phyloP scores from a whole-genome alignment of 2,329 filamentous ascomycete species.

The Nigrograna mackinnonii region DNA sequence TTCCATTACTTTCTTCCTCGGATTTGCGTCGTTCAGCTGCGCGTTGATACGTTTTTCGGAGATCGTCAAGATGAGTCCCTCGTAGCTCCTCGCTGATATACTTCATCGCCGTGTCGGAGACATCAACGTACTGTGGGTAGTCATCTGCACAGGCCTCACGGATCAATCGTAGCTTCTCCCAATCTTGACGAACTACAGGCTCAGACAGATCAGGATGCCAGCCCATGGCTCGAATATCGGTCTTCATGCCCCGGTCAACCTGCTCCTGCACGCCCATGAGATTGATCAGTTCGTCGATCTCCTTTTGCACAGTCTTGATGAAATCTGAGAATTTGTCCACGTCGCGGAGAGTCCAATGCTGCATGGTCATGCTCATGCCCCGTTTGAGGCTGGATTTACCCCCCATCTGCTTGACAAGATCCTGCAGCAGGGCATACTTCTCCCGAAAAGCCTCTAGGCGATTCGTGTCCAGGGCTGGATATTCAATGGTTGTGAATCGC shows the following conservation, averaged over 20 bases:
- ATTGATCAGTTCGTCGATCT: slow-evolving; percentile 49
- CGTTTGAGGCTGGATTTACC: slow-evolving; percentile 36
- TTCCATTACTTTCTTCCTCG: slow-evolving; percentile 18
- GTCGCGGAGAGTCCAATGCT: slow-evolving; percentile 48
- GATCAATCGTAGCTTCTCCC: slow-evolving; percentile 48
- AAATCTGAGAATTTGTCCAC: slow-evolving; percentile 44
- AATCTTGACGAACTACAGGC: slow-evolving; percentile 32
- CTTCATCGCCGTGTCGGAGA: slow-evolving; percentile 46
- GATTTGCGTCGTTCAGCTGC: slow-evolving; percentile 21
- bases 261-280: slow-evolving; percentile 48
- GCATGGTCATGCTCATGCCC: slow-evolving; percentile 36
- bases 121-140: slow-evolving; percentile 50
- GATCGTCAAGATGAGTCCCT: slow-evolving; percentile 22
- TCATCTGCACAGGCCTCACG: slow-evolving; percentile 46
- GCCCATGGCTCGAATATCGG: slow-evolving; percentile 51
- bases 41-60: slow-evolving; percentile 18
- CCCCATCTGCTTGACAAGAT: slow-evolving; percentile 37
- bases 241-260: slow-evolving; percentile 47
- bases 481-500: slow-evolving; percentile 36
- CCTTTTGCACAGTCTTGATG: slow-evolving; percentile 43
- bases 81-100: slow-evolving; percentile 44
- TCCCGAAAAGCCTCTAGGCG: slow-evolving; percentile 51
- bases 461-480: slow-evolving; percentile 48
- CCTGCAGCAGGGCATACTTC: slow-evolving; percentile 46
- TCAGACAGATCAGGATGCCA: slow-evolving; percentile 51